phyloP scores from a whole-genome alignment of 352 stramenopile genomes.

The Aphanomyces invadans region DNA sequence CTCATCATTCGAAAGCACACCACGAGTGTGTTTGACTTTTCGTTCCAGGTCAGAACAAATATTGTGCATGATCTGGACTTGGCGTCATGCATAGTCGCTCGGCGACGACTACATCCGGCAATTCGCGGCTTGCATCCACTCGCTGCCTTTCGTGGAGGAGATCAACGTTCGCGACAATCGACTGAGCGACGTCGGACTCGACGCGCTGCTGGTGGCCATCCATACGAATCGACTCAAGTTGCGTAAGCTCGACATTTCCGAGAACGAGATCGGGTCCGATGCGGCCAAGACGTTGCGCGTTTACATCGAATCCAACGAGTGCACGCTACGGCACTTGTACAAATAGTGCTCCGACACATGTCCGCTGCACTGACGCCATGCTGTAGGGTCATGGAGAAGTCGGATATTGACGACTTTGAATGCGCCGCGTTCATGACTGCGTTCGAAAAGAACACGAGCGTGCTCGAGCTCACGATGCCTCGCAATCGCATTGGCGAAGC shows the following conservation, averaged over 20 bases:
- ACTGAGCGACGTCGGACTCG: conserved; percentile 63
- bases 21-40: conserved; percentile 75
- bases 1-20: conserved; percentile 52
- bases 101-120: conserved; percentile 51
- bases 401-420: conserved; percentile 84
- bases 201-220: conserved; percentile 51
- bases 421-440: conserved; percentile 77
- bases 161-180: conserved; percentile 85
- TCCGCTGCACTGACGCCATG: not conserved
- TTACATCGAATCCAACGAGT: conserved; percentile 49
- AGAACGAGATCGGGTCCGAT: conserved; percentile 55
- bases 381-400: conserved; percentile 48
- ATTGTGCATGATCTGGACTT: no score
- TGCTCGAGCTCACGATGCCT: conserved; percentile 63
- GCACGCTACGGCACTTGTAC: conserved; percentile 50
- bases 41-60: conserved; percentile 71
- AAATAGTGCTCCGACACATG: not conserved
- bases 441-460: conserved; percentile 73
- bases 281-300: conserved; percentile 50
- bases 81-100: conserved; percentile 44
- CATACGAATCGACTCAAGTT: conserved; percentile 38
- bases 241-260: conserved; percentile 52
- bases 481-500: conserved; percentile 83
- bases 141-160: conserved; percentile 61
- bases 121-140: conserved; percentile 43